Evolutionary conservation across 192 early-diverging fungal genomes (phyloP).

Genomic region (Chytriomyces confervae): DNA sequence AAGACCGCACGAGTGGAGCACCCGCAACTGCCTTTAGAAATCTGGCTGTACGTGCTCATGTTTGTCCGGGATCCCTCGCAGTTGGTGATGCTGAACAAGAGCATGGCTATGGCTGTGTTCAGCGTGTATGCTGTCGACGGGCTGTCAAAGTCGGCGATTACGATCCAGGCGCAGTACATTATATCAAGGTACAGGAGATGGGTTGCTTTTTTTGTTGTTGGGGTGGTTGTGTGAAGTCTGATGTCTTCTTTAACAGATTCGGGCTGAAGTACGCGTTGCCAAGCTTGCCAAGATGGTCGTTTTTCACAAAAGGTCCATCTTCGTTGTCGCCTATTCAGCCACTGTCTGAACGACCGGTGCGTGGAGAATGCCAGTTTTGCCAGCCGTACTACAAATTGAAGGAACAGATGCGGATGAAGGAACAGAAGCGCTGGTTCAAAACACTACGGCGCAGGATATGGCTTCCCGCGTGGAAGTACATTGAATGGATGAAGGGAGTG

Average conservation of each 20-base stretch:
- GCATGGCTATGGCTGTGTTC: constrained; percentile 11
- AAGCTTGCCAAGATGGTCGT: background rate
- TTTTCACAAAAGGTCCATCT: constrained; percentile 26
- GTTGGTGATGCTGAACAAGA: constrained; percentile 10
- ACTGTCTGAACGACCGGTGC: background rate
- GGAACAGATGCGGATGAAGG: background rate
- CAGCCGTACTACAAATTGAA: constrained; percentile 24
- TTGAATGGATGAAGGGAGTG: background rate
- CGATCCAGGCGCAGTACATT: constrained; percentile 28
- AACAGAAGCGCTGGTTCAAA: constrained; percentile 17
- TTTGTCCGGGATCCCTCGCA: constrained; percentile 24
- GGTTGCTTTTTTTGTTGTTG: background rate
- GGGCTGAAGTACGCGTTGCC: background rate
- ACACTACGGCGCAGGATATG: background rate
- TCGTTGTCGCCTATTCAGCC: constrained; percentile 6
- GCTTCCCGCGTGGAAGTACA: constrained; percentile 12
- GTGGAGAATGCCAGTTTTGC: constrained; percentile 34
- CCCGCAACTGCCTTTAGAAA: constrained; percentile 15
- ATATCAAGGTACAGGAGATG: constrained; percentile 8
- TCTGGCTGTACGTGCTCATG: constrained; percentile 20
- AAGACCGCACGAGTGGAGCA: no score
- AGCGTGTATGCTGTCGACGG: background rate
- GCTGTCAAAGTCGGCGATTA: background rate
- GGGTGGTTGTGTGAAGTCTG: background rate
- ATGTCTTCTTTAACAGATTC: background rate